Base-by-base conservation (phyloP, 2,329 filamentous ascomycete genomes). In the Coniochaeta sp. region DNA sequence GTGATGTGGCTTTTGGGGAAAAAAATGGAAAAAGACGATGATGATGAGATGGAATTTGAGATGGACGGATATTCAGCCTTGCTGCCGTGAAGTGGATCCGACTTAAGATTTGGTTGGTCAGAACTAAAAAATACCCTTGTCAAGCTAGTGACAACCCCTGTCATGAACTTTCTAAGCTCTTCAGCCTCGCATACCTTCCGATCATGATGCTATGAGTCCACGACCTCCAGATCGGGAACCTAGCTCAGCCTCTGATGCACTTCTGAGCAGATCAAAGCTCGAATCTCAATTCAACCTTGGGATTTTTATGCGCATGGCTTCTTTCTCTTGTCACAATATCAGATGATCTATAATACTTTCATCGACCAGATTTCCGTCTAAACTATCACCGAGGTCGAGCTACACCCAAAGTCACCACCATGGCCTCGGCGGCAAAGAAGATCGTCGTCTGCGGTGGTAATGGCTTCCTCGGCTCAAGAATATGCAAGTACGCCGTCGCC, bases 401-500 rank as follows among this genome's bases (percentile, higher is more conserved):
- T 52, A 1, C 43, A 3, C 22, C 24, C 38, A 16, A 47, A 47
- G 3, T 14, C 22, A 22, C 11, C 54, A 36, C 31, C 17, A 57
- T 57, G 74, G 84, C 85, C 74, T 76, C 81, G 65, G 81, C 82
- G 57, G 79, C 85, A 61, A 96, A 92, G 77, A 89, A 86, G 75
- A 80, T 99, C 50, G 87, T 98, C 47, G 92, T 99, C 59, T 96
- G 90, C 66, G 95, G 95, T 66, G 93, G 93, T 62, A 97, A 91
- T 74, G 93, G 95, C 36, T 99, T 98, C 72, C 77, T 99, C 28
- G 91, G 91, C 75, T 83, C 81, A 26, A 84, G 93, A 60, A 96
- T 99, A 77, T 98, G 95, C 79, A 95, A 91, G 79, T 88, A 90
- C 59, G 95, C 91, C 52, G 87, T 91, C 58, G 83, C 87, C 54